phyloP scores from a whole-genome alignment of 2,329 filamentous ascomycete genomes.

The Botrytis pseudocinerea region DNA sequence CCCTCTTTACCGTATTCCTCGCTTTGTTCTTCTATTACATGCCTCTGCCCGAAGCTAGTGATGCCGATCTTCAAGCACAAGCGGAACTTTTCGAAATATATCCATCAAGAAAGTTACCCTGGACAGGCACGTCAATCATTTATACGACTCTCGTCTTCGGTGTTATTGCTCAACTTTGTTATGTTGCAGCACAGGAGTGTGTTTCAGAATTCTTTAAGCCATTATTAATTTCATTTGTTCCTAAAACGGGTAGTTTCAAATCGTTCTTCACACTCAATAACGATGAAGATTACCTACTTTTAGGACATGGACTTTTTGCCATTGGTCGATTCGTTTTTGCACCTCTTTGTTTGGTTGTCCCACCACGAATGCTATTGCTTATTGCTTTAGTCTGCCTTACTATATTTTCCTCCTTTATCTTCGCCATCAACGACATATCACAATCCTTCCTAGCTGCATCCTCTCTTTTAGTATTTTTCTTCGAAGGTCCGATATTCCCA shows the following conservation, averaged over 20 bases:
- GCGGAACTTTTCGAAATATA: constrained; percentile 33
- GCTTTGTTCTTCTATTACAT: constrained; percentile 70
- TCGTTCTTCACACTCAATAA: constrained; percentile 49
- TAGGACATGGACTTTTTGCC: constrained; percentile 73
- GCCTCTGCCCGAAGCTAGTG: constrained; percentile 58
- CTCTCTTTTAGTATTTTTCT: constrained; percentile 72
- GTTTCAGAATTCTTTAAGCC: constrained; percentile 60
- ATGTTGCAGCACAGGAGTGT: constrained; percentile 72
- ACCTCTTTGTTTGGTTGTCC: constrained; percentile 59
- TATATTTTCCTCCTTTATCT: constrained; percentile 53
- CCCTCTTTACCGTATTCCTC: constrained; percentile 69
- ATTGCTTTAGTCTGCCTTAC: constrained; percentile 62
- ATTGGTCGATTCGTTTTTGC: constrained; percentile 70
- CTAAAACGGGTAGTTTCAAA: constrained; percentile 32
- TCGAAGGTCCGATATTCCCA: constrained; percentile 80
- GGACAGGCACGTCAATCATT: constrained; percentile 45
- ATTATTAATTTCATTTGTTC: constrained; percentile 49
- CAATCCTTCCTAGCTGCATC: constrained; percentile 56
- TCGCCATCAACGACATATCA: constrained; percentile 47
- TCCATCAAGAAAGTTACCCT: constrained; percentile 29
- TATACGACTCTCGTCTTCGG: constrained; percentile 62
- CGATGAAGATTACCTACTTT: constrained; percentile 65
- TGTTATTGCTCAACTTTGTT: constrained; percentile 74
- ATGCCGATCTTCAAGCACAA: constrained; percentile 56
- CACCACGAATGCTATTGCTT: constrained; percentile 68